A percentile compares a stretch with the other conserved stretches of the same genome.
These are phyloP conservation scores for Funneliformis mosseae DNA, from an alignment of 192 early-diverging fungal genomes.

Conservation along the genomic window DNA sequence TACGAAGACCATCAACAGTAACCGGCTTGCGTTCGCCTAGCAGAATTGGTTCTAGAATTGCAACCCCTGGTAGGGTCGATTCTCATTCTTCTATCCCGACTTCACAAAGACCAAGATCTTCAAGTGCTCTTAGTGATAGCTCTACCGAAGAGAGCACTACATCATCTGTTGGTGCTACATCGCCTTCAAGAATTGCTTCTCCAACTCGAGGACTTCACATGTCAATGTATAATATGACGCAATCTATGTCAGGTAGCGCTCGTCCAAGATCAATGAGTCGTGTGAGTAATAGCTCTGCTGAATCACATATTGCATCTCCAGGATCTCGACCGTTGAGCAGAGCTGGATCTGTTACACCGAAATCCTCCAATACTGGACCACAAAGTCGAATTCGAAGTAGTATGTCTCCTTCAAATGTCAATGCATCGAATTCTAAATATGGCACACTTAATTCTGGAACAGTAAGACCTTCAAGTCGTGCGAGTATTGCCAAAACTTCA, in stretches of 20 bases:
- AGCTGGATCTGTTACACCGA: background rate
- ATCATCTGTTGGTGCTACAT: slow-evolving; percentile 13
- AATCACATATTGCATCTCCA: background rate
- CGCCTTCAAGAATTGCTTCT: slow-evolving; percentile 21
- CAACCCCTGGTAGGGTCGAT: background rate
- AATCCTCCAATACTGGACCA: background rate
- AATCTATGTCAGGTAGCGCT: background rate
- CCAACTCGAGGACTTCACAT: slow-evolving; percentile 6
- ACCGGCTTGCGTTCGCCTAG: slow-evolving; percentile 24
- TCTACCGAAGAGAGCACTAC: slow-evolving; percentile 34
- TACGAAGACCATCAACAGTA: slow-evolving; percentile 11
- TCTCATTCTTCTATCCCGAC: background rate
- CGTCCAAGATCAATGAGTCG: slow-evolving; percentile 30
- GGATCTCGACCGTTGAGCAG: slow-evolving; percentile 7
- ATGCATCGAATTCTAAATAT: background rate
- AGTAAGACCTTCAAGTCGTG: background rate
- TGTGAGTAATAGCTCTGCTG: slow-evolving; percentile 26
- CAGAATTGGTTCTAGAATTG: slow-evolving; percentile 25
- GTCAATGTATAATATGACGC: slow-evolving; percentile 5
- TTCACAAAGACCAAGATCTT: slow-evolving; percentile 4
- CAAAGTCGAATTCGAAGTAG: slow-evolving; percentile 19
- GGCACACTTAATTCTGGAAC: background rate
- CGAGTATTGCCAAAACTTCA: background rate
- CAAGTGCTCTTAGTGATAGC: slow-evolving; percentile 26
- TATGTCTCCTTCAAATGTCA: background rate